Percentiles rank a stretch among this genome's conserved stretches.
Evolutionary conservation across 495 filamentous ascomycete genomes (phyloP).

Genomic region (Alectoria sarmentosa): DNA sequence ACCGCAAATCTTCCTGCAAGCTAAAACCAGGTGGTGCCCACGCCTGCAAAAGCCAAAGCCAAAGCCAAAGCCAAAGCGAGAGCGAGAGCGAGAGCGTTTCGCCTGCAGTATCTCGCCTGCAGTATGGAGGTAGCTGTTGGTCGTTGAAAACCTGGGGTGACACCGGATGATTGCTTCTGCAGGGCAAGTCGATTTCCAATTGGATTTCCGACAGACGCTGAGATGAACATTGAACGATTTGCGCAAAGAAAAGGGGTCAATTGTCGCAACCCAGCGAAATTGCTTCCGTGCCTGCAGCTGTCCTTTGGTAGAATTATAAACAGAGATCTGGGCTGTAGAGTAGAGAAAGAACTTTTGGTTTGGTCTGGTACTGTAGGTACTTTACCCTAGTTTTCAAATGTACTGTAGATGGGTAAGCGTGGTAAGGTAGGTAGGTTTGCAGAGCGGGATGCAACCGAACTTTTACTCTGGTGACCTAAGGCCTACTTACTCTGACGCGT

Average conservation of each 20-base stretch:
- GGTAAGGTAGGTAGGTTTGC: too few relatives aligned
- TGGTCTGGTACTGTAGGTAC: too few relatives aligned
- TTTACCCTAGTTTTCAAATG: too few relatives aligned
- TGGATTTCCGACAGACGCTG: neutral
- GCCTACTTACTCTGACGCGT: too few relatives aligned
- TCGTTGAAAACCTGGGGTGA: neutral
- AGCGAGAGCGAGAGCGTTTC: neutral
- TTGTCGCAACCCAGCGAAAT: neutral
- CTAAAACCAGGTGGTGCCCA: neutral
- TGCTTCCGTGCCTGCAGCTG: neutral
- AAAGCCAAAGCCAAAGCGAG: too few relatives aligned
- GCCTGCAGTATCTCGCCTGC: neutral
- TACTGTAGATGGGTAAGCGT: too few relatives aligned
- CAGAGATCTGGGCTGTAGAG: too few relatives aligned
- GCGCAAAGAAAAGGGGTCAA: neutral
- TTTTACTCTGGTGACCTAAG: too few relatives aligned
- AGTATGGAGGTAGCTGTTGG: neutral
- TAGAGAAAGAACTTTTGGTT: too few relatives aligned
- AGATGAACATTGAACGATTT: neutral
- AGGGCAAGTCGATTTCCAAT: neutral
- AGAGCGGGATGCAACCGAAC: constrained; percentile 3
- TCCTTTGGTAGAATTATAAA: neutral
- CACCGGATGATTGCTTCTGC: neutral
- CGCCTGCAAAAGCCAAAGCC: too few relatives aligned
- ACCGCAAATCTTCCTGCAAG: neutral